Base-by-base conservation (phyloP, 495 filamentous ascomycete species). In the Jackrogersella minutella region DNA sequence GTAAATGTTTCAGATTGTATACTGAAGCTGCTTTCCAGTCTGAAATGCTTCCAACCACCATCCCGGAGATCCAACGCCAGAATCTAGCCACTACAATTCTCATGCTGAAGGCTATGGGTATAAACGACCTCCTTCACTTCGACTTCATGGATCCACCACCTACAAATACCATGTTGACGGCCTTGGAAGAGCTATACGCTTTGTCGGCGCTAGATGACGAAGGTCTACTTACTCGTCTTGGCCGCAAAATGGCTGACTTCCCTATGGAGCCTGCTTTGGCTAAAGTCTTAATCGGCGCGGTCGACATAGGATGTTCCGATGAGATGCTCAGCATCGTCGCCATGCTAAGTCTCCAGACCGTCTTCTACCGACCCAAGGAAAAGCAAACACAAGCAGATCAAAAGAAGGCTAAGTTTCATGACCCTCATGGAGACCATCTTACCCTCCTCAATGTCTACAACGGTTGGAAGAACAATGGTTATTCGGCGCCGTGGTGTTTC, bases 101-200 rank as follows among this genome's bases (percentile, higher is more conserved):
- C 24, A 97, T 98, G 93, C 84, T 99, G 28, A 99, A 99, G 76
- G 95, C 95, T 1, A 98, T 98, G 94, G 95, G 95, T 2, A 98
- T 99, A 73, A 97, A 98, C 69, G 95, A 99, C 70, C 82, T 99
- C 2, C 86, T 99, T 9, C 92, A 96, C 64, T 99, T 99, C 70
- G 94, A 97, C 74, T 99, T 98, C 70, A 97, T 99, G 93, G 96
- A 98, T 69, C 93, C 94, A 1, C 95, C 95, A 1, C 95, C 96
- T 1, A 94, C 93, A 5, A 97, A 97, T 68, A 97, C 95, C 28
- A 98, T 97, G 93, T 85, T 99, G 55, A 96, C 92, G 54, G 95
- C 95, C 1, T 81, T 99, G 10, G 95, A 98, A 78, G 95, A 97
- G 74, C 82, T 99, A 0, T 99, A 99, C 72, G 92, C 93, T 0